Conservation (phyloP, 768 basidiomycete species). For the Leccinum obscurum region DNA sequence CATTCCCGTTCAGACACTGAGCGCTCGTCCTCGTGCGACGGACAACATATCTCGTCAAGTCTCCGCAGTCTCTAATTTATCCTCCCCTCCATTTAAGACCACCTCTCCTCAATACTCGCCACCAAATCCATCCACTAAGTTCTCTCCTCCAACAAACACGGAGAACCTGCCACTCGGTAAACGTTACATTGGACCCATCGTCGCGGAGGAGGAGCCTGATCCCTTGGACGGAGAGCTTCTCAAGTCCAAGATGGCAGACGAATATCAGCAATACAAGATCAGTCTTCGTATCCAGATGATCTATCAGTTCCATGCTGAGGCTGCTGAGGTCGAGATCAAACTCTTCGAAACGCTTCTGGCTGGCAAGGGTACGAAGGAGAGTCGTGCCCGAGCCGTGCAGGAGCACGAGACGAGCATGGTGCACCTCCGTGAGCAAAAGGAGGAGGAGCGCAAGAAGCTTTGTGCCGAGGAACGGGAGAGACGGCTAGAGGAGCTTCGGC, state of each 20-base stretch:
- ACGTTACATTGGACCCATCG: slow-evolving; percentile 34
- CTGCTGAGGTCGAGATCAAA: slow-evolving; percentile 31
- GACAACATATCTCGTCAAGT: slow-evolving; percentile 32
- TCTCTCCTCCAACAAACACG: slow-evolving; percentile 25
- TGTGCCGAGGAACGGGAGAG: slow-evolving; percentile 31
- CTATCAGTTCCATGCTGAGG: slow-evolving; percentile 32
- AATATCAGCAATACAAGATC: slow-evolving; percentile 33
- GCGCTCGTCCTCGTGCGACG: slow-evolving; percentile 27
- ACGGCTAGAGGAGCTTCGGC: slow-evolving; percentile 21
- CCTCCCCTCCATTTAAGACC: slow-evolving; percentile 22
- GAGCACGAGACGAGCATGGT: slow-evolving; percentile 35
- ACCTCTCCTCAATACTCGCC: slow-evolving; percentile 32
- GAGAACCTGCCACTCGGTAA: slow-evolving; percentile 28
- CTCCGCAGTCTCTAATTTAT: slow-evolving; percentile 25
- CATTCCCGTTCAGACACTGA: slow-evolving; percentile 13
- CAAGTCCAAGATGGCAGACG: slow-evolving; percentile 35
- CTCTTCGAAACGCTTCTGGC: slow-evolving; percentile 30
- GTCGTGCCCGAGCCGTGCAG: slow-evolving; percentile 29
- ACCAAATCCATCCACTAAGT: slow-evolving; percentile 21
- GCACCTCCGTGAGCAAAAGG: slow-evolving; percentile 34
- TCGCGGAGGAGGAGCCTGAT: slow-evolving; percentile 30
- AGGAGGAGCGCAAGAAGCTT: slow-evolving; percentile 32
- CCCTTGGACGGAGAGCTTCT: slow-evolving; percentile 29
- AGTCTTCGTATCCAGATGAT: slow-evolving; percentile 37
- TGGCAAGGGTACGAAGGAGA: slow-evolving; percentile 30